Base-by-base conservation (phyloP, 768 basidiomycete species). In the Imleria badia region DNA sequence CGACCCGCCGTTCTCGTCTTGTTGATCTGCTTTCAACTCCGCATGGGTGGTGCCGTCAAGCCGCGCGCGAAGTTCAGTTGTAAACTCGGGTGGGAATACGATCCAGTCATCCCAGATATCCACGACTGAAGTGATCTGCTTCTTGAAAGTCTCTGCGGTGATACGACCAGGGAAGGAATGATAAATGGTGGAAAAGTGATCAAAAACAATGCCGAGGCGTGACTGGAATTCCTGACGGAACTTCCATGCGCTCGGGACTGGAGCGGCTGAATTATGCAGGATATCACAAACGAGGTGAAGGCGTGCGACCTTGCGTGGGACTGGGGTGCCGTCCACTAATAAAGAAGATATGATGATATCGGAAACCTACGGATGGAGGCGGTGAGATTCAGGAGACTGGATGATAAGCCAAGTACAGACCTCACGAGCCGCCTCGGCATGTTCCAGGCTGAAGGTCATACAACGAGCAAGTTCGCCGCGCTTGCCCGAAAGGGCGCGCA, bases 51-150 rank as follows among this genome's bases (percentile, higher is more conserved):
- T 72, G 20, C 91, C 91, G 45, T 95, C 91, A 45, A 98, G 78
- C 52, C 94, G 77, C 50, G 72, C 72, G 23, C 92, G 78, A 15
- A 96, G 78, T 62, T 87, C 84, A 3, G 78, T 66, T 0, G 90
- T 94, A 64, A 89, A 91, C 51, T 95, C 91, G 3, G 88, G 89
- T 48, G 91, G 80, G 67, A 98, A 98, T 31, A 98, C 91, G 54
- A 98, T 95, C 94, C 95, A 96, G 68, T 97, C 89, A 66, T 98
- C 97, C 94, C 97, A 98, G 30, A 98, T 87, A 64, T 98, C 95
- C 6, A 98, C 80, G 17, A 98, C 85, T 9, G 85, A 76, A 6
- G 84, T 85, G 55, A 98, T 92, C 71, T 98, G 93, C 60, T 87
- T 88, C 75, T 90, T 95, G 80, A 98, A 99, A 2, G 89, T 87